phyloP scores from a whole-genome alignment of 306 rosid genomes.

The Lagenaria siceraria region DNA sequence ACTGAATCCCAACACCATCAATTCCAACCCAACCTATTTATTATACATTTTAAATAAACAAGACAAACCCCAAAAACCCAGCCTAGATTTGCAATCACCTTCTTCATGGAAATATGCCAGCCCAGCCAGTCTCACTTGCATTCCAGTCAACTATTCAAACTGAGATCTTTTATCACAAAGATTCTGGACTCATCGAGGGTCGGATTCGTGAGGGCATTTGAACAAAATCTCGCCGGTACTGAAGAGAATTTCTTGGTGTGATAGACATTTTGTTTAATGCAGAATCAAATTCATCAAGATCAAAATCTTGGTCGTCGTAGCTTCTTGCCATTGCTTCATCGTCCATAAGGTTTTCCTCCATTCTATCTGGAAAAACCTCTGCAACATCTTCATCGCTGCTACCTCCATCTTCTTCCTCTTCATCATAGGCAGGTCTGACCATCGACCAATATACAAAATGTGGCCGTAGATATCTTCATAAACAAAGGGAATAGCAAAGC shows the following conservation, averaged over 20 bases:
- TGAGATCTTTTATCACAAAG: slow-evolving; percentile 8
- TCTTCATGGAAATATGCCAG: not conserved
- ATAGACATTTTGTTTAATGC: slow-evolving; percentile 54
- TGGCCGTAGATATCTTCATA: slow-evolving; percentile 21
- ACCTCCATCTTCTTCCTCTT: slow-evolving; percentile 21
- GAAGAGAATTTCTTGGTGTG: slow-evolving; percentile 35
- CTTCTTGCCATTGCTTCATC: slow-evolving; percentile 22
- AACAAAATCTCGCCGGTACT: not conserved
- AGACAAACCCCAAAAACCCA: not conserved
- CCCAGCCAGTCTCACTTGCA: not conserved
- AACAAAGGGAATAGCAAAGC: not conserved
- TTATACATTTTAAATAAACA: not conserved
- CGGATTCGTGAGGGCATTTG: slow-evolving; percentile 47
- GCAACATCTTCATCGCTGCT: slow-evolving; percentile 35
- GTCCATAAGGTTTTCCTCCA: slow-evolving; percentile 17
- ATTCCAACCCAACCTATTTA: not conserved
- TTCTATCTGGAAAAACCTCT: slow-evolving; percentile 12
- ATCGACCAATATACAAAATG: slow-evolving; percentile 66
- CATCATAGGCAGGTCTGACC: slow-evolving; percentile 40
- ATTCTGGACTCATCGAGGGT: slow-evolving; percentile 54
- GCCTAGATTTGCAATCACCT: not conserved
- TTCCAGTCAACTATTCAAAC: not conserved
- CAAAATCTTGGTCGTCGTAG: slow-evolving; percentile 18
- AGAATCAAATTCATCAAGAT: slow-evolving; percentile 24
- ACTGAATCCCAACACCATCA: not conserved